Percentiles rank a stretch among this genome's conserved stretches.
Evolutionary conservation across 345 rosid genomes (phyloP).

Genomic region (Brassica juncea): DNA sequence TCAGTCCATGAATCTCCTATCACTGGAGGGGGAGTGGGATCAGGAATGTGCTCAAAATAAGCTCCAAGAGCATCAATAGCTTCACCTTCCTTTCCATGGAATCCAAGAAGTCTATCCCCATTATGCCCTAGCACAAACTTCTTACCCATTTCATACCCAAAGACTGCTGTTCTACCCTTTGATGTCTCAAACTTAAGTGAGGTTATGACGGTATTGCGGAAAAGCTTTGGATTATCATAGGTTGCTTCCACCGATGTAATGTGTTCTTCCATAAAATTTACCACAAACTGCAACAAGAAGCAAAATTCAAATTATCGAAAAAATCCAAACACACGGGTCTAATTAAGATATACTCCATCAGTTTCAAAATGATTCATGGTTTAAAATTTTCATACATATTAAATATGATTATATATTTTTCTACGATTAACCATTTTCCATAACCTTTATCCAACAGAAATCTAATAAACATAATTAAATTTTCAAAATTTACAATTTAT

Average conservation of each 20-base stretch:
- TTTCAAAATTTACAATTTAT: too few relatives aligned
- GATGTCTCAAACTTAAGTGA: slow-evolving; percentile 30
- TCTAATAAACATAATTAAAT: background rate
- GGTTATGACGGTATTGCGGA: background rate
- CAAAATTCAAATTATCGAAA: too few relatives aligned
- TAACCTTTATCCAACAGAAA: background rate
- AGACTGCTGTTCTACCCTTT: background rate
- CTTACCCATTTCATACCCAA: background rate
- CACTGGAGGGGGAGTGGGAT: background rate
- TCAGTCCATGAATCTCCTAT: too few relatives aligned
- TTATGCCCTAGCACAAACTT: background rate
- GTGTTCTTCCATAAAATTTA: slow-evolving; percentile 16
- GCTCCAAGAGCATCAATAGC: background rate
- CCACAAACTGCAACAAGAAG: slow-evolving; percentile 15
- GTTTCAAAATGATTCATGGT: too few relatives aligned
- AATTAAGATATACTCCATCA: too few relatives aligned
- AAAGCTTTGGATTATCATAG: background rate
- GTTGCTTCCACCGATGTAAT: slow-evolving; percentile 22
- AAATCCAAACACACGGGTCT: too few relatives aligned
- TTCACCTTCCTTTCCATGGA: background rate
- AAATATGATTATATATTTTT: too few relatives aligned
- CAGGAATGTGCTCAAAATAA: background rate
- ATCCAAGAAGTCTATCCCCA: background rate
- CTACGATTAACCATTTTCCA: too few relatives aligned
- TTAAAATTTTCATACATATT: too few relatives aligned